Percentiles rank a stretch among this genome's conserved stretches.
Evolutionary conservation across 805 yeast genomes (phyloP).

Genomic region (Saccharomycopsis amapae): DNA sequence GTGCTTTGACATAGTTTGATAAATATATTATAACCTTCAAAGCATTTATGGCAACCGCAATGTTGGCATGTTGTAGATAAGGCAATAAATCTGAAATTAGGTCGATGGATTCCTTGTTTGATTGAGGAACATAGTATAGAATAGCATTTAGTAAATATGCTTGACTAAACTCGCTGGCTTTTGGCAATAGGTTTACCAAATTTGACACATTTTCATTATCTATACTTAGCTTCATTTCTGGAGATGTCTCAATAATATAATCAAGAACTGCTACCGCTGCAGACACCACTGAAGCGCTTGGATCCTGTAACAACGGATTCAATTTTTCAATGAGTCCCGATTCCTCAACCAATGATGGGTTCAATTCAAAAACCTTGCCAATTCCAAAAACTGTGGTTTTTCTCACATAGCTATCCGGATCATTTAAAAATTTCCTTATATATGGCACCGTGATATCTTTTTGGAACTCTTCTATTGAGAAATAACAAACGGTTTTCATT

Average conservation of each 20-base stretch:
- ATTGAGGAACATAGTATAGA: constrained; percentile 62
- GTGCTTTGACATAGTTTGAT: constrained; percentile 58
- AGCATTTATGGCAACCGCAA: constrained; percentile 75
- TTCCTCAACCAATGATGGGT: constrained; percentile 38
- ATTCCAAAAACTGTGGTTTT: constrained; percentile 65
- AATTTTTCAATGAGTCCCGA: constrained; percentile 40
- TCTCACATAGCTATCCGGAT: constrained; percentile 55
- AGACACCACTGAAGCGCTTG: constrained; percentile 54
- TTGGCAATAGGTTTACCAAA: constrained; percentile 31
- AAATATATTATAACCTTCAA: constrained; percentile 65
- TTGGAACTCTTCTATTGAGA: constrained; percentile 44
- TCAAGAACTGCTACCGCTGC: constrained; percentile 63
- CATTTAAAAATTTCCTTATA: constrained; percentile 30
- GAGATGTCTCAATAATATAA: constrained; percentile 52
- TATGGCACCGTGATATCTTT: constrained; percentile 29
- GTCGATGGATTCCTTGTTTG: constrained; percentile 54
- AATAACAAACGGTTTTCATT: constrained; percentile 45
- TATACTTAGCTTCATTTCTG: constrained; percentile 40
- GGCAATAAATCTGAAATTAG: constrained; percentile 63
- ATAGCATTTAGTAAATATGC: constrained; percentile 57
- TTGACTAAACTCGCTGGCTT: constrained; percentile 64
- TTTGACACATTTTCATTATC: constrained; percentile 41
- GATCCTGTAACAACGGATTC: constrained; percentile 49
- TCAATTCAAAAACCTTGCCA: constrained; percentile 56
- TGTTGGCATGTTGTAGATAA: constrained; percentile 68